These are phyloP conservation scores for Beauveria caledonica DNA, from an alignment of 2,329 filamentous ascomycete genomes.

Conservation along the genomic window DNA sequence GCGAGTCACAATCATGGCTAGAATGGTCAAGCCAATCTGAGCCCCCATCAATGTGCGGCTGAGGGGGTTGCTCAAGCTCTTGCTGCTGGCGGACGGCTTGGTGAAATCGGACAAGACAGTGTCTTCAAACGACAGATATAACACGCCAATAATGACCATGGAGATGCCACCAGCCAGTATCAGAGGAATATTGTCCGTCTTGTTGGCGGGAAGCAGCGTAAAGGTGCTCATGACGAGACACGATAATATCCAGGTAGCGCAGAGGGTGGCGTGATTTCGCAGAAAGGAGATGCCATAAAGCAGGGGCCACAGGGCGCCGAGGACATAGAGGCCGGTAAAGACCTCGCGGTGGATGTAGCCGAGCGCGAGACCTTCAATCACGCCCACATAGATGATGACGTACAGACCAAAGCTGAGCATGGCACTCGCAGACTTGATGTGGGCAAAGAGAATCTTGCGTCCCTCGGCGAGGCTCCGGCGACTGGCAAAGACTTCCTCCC, in stretches of 20 bases:
- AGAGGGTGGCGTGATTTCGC: slow-evolving; percentile 53
- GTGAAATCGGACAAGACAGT: slow-evolving; percentile 38
- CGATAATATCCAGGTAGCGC: slow-evolving; percentile 63
- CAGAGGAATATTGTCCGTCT: slow-evolving; percentile 65
- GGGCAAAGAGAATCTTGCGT: slow-evolving; percentile 57
- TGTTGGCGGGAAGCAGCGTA: slow-evolving; percentile 80
- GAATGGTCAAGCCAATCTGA: slow-evolving; percentile 70
- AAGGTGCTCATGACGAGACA: slow-evolving; percentile 84
- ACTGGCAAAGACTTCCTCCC: slow-evolving; percentile 87
- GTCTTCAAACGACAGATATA: slow-evolving; percentile 77
- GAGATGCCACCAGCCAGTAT: slow-evolving; percentile 68
- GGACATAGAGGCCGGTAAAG: slow-evolving; percentile 69
- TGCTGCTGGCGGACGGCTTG: slow-evolving; percentile 6
- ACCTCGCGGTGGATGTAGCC: slow-evolving; percentile 89
- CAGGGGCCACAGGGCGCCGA: slow-evolving; percentile 71
- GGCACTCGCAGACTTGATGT: slow-evolving; percentile 54
- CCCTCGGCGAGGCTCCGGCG: slow-evolving; percentile 62
- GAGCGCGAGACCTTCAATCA: slow-evolving; percentile 76
- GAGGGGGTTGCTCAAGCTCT: slow-evolving; percentile 29
- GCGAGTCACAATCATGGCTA: slow-evolving; percentile 78
- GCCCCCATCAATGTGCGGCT: slow-evolving; percentile 55
- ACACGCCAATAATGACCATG: slow-evolving; percentile 67
- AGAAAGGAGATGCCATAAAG: slow-evolving; percentile 69
- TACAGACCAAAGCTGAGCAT: slow-evolving; percentile 56
- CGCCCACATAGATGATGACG: slow-evolving; percentile 55